phyloP scores from a whole-genome alignment of 192 early-diverging fungal genomes.

The Tieghemiomyces parasiticus region DNA sequence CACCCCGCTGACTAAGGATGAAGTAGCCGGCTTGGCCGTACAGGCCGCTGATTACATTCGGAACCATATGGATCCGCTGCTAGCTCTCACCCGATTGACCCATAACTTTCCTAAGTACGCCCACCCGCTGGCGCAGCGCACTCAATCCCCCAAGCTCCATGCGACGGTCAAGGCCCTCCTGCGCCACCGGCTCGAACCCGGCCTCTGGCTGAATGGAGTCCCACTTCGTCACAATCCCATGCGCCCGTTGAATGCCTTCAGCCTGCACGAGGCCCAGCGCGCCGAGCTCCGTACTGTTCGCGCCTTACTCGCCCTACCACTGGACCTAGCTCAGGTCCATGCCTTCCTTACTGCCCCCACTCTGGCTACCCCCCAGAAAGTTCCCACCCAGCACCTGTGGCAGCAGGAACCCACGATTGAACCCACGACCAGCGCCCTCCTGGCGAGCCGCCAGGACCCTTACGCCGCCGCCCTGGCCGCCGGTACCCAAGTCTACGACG shows the following conservation, averaged over 20 bases:
- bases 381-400: background rate
- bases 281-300: conserved; percentile 33
- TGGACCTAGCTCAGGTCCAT: conserved; percentile 22
- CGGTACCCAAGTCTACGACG: conserved; percentile 47
- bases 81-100: conserved; percentile 43
- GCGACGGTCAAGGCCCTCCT: conserved; percentile 21
- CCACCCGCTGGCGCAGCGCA: conserved; percentile 44
- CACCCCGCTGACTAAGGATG: background rate
- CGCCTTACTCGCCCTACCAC: conserved; percentile 27
- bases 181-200: conserved; percentile 11
- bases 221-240: conserved; percentile 31
- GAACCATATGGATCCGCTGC: conserved; percentile 34
- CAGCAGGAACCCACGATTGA: background rate
- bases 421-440: conserved; percentile 1
- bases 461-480: conserved; percentile 11
- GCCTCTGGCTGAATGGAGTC: conserved; percentile 52
- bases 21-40: conserved; percentile 37
- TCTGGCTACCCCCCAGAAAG: background rate
- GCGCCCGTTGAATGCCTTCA: conserved; percentile 41
- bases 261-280: conserved; percentile 39
- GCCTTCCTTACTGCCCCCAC: conserved; percentile 19
- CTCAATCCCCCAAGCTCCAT: conserved; percentile 27
- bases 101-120: conserved; percentile 88
- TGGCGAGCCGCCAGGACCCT: background rate
- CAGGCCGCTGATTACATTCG: conserved; percentile 59